phyloP scores from a whole-genome alignment of 768 basidiomycete species.

The Fistulinella prunicolor region DNA sequence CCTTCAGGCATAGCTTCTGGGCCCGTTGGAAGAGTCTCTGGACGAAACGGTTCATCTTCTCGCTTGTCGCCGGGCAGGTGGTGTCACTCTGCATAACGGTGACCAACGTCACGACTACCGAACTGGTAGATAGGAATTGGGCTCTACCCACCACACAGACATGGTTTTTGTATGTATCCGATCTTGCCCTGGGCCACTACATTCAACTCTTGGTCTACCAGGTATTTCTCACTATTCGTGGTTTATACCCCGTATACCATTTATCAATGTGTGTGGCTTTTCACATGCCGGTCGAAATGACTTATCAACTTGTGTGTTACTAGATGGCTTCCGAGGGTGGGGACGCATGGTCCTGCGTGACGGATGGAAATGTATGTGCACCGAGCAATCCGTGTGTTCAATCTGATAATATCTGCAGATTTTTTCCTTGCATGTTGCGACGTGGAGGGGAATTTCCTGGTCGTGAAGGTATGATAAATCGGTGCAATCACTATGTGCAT shows the following conservation, averaged over 20 bases:
- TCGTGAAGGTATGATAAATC: slow-evolving; percentile 54
- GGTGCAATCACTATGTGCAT: not conserved
- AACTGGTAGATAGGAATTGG: slow-evolving; percentile 69
- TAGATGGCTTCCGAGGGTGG: slow-evolving; percentile 87
- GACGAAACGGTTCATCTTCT: slow-evolving; percentile 70
- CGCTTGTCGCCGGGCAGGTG: slow-evolving; percentile 74
- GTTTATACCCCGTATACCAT: slow-evolving; percentile 89
- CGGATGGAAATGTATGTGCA: slow-evolving; percentile 80
- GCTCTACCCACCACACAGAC: slow-evolving; percentile 77
- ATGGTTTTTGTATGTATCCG: slow-evolving; percentile 66
- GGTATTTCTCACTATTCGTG: slow-evolving; percentile 74
- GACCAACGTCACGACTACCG: slow-evolving; percentile 84
- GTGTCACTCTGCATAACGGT: slow-evolving; percentile 87
- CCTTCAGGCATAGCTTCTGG: slow-evolving; percentile 52
- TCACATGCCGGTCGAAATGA: not conserved
- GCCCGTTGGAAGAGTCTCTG: slow-evolving; percentile 71
- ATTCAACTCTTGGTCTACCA: slow-evolving; percentile 25
- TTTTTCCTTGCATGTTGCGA: slow-evolving; percentile 75
- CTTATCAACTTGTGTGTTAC: not conserved
- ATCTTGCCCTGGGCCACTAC: not conserved
- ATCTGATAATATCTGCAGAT: slow-evolving; percentile 43
- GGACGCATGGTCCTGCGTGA: slow-evolving; percentile 65
- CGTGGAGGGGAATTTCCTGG: slow-evolving; percentile 87
- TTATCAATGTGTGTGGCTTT: slow-evolving; percentile 62
- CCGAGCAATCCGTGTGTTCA: not conserved